Base-by-base conservation (phyloP, 2,329 filamentous ascomycete genomes). In the Cordyceps sp. region DNA sequence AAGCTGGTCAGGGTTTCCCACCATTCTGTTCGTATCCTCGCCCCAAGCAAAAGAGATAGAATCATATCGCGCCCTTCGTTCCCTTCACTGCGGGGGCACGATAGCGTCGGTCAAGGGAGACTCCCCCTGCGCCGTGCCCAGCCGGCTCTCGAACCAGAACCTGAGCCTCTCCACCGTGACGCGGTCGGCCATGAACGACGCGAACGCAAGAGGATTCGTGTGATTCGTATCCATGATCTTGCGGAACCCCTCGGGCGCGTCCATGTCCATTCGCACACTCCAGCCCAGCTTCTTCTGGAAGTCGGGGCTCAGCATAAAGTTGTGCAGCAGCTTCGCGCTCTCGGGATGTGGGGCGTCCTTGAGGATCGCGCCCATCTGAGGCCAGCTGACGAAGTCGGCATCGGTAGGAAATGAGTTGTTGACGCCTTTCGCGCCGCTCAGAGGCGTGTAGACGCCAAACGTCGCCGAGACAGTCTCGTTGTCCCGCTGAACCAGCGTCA, bases 291-390 rank as follows among this genome's bases (percentile, higher is more conserved):
- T 29, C 7, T 42, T 33, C 41, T 64, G 59, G 29, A 39, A 53
- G 33, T 62, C 61, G 2, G 46, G 35, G 33, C 52, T 60, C 10
- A 67, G 43, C 6, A 68, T 36, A 41, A 46, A 69, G 41, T 53
- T 61, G 39, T 61, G 54, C 8, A 69, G 52, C 18, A 69, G 46
- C 48, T 66, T 69, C 19, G 65, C 61, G 21, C 54, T 54, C 43
- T 69, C 62, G 1, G 61, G 60, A 31, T 63, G 61, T 1, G 60
- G 59, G 0, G 65, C 61, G 20, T 61, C 47, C 33, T 56, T 58
- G 20, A 63, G 47, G 35, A 70, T 69, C 1, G 53, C 66, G 2
- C 47, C 61, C 0, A 45, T 54, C 39, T 69, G 64, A 1, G 60
- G 39, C 65, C 65, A 70, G 4, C 52, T 52, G 6, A 63, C 57